Base-by-base conservation (phyloP, 768 basidiomycete species). In the Hericium rajendrae region DNA sequence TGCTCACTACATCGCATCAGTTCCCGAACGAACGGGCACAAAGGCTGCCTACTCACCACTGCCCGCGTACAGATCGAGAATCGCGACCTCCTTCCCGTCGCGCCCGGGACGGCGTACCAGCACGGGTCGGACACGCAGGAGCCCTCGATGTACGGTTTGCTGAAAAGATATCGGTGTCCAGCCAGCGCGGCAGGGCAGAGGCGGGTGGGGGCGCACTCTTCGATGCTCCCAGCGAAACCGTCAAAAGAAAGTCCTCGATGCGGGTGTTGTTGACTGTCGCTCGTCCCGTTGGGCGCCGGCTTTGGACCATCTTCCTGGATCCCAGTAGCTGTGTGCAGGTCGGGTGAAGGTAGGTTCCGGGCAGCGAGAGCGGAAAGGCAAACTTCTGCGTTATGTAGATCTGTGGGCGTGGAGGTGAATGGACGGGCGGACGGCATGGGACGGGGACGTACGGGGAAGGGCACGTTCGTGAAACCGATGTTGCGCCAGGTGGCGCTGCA, bases 111-210 rank as follows among this genome's bases (percentile, higher is more conserved):
- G 18, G 43, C 43, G 43, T 46, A 46, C 43, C 82, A 84, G 69
- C 81, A 84, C 4, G 81, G 83, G 62, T 84, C 79, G 22, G 67
- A 72, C 20, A 85, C 68, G 60, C 83, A 85, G 1, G 77, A 77
- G 12, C 82, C 82, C 67, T 84, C 83, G 39, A 81, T 76, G 26
- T 24, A 51, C 15, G 26, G 49, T 16, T 22, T 24, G 16, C 49
- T 51, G 28, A 12, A 8, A 10, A 32, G 5, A 32, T 32, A 32
- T 37, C 20, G 3, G 9, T 13, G 6, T 2, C 13, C 24, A 37
- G n/a, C 26, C 26, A 8, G 24, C 2, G 28, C 15, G 9, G 49
- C 15, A 51, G 22, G 0, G 4, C 9, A 16, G 5, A 16, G 18
- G 49, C 1, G 26, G 48, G 22, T 5, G 22, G 24, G 49, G 49